Conservation (phyloP, 176 grass and related monocot genomes). For the Oryza meyeriana region DNA sequence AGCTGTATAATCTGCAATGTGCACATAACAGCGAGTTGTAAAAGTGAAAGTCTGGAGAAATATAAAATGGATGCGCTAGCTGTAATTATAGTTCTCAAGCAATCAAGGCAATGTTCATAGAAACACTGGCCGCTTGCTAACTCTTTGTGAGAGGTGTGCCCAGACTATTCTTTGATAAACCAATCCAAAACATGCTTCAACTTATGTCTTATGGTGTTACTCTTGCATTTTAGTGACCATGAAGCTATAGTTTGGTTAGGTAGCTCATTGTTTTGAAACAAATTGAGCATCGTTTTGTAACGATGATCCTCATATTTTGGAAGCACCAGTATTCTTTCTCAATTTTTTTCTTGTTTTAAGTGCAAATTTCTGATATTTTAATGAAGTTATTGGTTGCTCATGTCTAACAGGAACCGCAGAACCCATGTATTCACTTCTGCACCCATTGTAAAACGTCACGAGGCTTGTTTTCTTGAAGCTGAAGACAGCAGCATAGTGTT, state of each 20-base stretch:
- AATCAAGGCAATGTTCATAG: not conserved
- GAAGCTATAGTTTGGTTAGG: not conserved
- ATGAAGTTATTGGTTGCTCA: not conserved
- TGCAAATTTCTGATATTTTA: not conserved
- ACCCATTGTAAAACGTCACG: conserved; percentile 10
- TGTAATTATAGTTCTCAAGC: not conserved
- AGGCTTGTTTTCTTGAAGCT: not conserved
- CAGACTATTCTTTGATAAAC: not conserved
- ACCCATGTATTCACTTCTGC: not conserved
- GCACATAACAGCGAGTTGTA: not conserved
- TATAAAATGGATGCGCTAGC: not conserved
- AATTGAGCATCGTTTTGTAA: not conserved
- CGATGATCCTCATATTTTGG: not conserved
- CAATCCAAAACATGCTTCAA: not conserved
- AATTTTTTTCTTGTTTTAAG: conserved; percentile 11
- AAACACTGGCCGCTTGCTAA: not conserved
- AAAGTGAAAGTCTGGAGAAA: not conserved
- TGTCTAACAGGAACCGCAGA: conserved; percentile 20
- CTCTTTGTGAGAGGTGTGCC: not conserved
- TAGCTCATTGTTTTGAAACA: not conserved
- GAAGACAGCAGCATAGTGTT: conserved; percentile 24
- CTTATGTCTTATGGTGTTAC: not conserved
- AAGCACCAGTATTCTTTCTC: not conserved
- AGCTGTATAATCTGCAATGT: not conserved
- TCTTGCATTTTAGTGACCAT: not conserved